These are phyloP conservation scores for Exophiala aquamarina DNA, from an alignment of 2,329 filamentous ascomycete genomes.

Conservation along the genomic window DNA sequence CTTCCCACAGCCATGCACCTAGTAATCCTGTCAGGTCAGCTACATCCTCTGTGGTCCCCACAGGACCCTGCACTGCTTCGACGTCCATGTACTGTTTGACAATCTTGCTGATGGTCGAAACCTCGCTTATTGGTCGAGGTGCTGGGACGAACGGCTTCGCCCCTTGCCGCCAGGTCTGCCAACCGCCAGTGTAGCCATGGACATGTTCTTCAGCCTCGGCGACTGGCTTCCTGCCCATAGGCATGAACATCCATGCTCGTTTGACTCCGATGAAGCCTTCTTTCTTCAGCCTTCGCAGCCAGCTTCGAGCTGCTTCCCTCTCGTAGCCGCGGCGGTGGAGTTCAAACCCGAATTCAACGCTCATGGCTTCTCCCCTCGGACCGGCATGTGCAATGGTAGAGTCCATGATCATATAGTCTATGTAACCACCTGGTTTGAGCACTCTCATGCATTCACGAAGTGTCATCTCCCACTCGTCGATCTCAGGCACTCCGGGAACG, in stretches of 20 bases:
- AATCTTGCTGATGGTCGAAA: conserved; percentile 27
- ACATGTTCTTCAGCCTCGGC: conserved; percentile 18
- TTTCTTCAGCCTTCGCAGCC: conserved; percentile 70
- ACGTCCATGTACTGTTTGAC: conserved; percentile 43
- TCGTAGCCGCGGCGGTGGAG: conserved; percentile 90
- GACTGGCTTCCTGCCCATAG: conserved; percentile 63
- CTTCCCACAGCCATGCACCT: conserved; percentile 91
- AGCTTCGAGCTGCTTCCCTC: conserved; percentile 76
- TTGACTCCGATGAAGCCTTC: conserved; percentile 79
- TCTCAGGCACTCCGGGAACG: conserved; percentile 58
- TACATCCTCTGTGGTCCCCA: conserved; percentile 70
- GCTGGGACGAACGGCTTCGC: conserved; percentile 30
- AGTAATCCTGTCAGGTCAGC: conserved; percentile 78
- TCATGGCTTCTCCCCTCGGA: conserved; percentile 74
- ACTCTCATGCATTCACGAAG: conserved; percentile 84
- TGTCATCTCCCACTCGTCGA: conserved; percentile 86
- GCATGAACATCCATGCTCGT: conserved; percentile 84
- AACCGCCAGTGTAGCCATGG: conserved; percentile 39
- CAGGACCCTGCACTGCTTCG: conserved; percentile 56
- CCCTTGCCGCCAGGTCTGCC: conserved; percentile 38
- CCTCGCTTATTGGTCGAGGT: conserved; percentile 27
- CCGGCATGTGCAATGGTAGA: conserved; percentile 86
- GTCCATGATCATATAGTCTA: conserved; percentile 89
- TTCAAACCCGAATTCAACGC: conserved; percentile 87
- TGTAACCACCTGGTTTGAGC: conserved; percentile 86